Base-by-base conservation (phyloP, 2,329 filamentous ascomycete species). In the Gnomoniopsis smithogilvyi region DNA sequence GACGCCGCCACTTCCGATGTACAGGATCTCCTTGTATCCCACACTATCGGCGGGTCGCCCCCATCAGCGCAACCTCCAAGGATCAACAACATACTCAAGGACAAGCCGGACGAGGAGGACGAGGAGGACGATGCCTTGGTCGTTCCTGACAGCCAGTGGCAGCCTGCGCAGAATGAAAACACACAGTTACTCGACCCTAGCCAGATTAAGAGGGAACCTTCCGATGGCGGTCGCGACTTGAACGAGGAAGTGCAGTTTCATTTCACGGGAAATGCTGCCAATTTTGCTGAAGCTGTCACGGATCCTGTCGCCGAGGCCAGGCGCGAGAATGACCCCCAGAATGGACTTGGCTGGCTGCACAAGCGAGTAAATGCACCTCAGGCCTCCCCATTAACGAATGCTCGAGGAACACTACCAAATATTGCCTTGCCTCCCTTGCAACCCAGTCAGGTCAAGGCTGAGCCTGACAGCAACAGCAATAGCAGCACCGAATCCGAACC, bases 261-360 rank as follows among this genome's bases (percentile, higher is more conserved):
- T 2, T n/a, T n/a, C 11, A 8, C 41, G 2, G 50, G 22, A 3
- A 15, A 47, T 6, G 52, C 43, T 36, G 34, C 24, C 24, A 36
- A 41, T n/a, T 47, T 56, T 30, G 30, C 51, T 21, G 34, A 62
- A 8, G 51, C 36, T 22, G 47, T n/a, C 33, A 22, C 12, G 15
- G 43, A 41, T n/a, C 24, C 21, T 7, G 19, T 33, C 12, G 33
- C 43, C 22, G 50, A 58, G n/a, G 30, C 30, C 14, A n/a, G n/a
- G 33, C 52, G 30, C 47, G 47, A 38, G 15, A 47, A 30, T 1
- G 45, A 36, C n/a, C 46, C 45, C 12, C 15, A 8, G 19, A 33
- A 17, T 33, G 54, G 52, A 51, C 53, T 43, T 47, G 36, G 52
- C 17, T 62, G 58, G 22, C 54, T 62, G 8, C 60, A 62, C 49